These are phyloP conservation scores for Dictyostelium discoideum DNA, from an alignment of 78 protist species.

Conservation along the genomic window DNA sequence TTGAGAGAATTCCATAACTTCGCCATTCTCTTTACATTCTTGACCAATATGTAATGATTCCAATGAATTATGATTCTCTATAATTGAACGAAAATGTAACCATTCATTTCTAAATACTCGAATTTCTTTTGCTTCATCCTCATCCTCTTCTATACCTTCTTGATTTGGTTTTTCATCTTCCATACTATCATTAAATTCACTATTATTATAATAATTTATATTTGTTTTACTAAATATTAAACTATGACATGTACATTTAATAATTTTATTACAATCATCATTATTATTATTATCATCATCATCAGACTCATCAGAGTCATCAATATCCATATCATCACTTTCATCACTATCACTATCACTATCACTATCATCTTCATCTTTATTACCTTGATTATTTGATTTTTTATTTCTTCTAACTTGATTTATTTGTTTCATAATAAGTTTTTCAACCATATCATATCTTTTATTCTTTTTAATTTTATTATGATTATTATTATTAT, in stretches of 20 bases:
- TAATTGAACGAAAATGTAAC: neutral
- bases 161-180: neutral
- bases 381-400: no score
- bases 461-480: neutral
- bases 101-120: neutral
- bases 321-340: no score
- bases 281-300: neutral
- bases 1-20: neutral
- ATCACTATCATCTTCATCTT: neutral
- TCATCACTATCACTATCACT: neutral
- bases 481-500: neutral
- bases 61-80: neutral
- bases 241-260: neutral
- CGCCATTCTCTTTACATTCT: neutral
- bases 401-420: no score
- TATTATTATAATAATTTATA: slow-evolving; percentile 2
- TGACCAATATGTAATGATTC: neutral
- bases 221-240: neutral
- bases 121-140: neutral
- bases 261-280: neutral
- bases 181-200: neutral
- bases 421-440: neutral
- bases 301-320: neutral
- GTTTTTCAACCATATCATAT: no score
- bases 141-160: neutral